Evolutionary conservation across 177 flowering plant species (phyloP).

Genomic region (Vitis hybrid): DNA sequence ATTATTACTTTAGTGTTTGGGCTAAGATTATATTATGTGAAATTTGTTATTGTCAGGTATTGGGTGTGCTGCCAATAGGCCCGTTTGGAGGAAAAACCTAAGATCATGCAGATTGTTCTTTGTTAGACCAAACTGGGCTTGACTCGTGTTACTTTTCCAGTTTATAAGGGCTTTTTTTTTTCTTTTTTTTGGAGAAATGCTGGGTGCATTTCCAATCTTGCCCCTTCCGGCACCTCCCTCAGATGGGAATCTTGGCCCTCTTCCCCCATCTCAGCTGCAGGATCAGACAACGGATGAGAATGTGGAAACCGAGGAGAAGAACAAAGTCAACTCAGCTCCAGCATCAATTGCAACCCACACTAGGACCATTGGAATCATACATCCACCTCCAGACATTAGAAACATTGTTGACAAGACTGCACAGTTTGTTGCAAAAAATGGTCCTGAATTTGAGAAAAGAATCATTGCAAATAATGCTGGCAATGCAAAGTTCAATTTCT

Average conservation of each 20-base stretch:
- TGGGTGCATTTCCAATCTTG: slow-evolving; percentile 54
- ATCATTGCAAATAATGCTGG: slow-evolving; percentile 76
- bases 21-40: no score
- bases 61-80: no score
- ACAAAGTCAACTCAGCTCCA: slow-evolving; percentile 31
- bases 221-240: slow-evolving; percentile 88
- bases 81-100: no score
- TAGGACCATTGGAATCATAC: slow-evolving; percentile 87
- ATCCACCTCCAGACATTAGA: slow-evolving; percentile 93
- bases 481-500: slow-evolving; percentile 77
- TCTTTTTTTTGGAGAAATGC: slow-evolving; percentile 28
- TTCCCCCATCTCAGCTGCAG: slow-evolving; percentile 58
- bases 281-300: slow-evolving; percentile 35
- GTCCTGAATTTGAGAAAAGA: slow-evolving; percentile 91
- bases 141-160: no score
- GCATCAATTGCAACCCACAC: slow-evolving; percentile 81
- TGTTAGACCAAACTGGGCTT: no score
- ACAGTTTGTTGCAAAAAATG: slow-evolving; percentile 87
- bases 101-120: no score
- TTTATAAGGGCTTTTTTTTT: no score
- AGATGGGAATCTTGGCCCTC: slow-evolving; percentile 78
- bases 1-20: no score
- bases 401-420: slow-evolving; percentile 86
- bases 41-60: no score
- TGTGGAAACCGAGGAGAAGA: slow-evolving; percentile 28